These are phyloP conservation scores for Colletotrichum melonis DNA, from an alignment of 2,329 filamentous ascomycete genomes.

Conservation along the genomic window DNA sequence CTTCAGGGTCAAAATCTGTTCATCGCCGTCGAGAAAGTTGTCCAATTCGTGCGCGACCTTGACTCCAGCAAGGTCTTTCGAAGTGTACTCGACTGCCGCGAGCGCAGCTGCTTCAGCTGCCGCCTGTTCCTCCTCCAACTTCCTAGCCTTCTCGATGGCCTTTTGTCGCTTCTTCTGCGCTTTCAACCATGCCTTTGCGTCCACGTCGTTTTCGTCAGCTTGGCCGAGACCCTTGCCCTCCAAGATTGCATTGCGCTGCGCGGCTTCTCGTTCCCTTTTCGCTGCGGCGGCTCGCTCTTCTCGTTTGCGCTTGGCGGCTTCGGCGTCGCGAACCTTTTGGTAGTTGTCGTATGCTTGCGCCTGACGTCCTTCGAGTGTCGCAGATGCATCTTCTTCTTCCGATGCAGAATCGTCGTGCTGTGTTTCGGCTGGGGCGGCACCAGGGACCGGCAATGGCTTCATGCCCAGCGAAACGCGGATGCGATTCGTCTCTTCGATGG, in stretches of 20 bases:
- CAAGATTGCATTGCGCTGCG: constrained; percentile 79
- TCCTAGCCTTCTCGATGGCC: constrained; percentile 83
- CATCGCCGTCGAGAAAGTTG: constrained; percentile 83
- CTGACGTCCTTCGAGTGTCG: constrained; percentile 85
- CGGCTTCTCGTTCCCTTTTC: constrained; percentile 87
- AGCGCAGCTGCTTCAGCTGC: constrained; percentile 77
- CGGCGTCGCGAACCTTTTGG: constrained; percentile 72
- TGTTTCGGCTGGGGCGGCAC: constrained; percentile 60
- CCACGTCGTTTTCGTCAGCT: constrained; percentile 72
- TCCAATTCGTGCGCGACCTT: constrained; percentile 90
- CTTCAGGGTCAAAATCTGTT: constrained; percentile 94
- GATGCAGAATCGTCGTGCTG: constrained; percentile 53
- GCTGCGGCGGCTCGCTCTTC: constrained; percentile 85
- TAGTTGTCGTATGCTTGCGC: constrained; percentile 81
- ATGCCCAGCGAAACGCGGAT: constrained; percentile 90
- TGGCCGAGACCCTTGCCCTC: constrained; percentile 90
- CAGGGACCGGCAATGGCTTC: constrained; percentile 88
- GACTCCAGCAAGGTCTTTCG: constrained; percentile 88
- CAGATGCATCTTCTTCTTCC: constrained; percentile 77
- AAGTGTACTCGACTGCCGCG: constrained; percentile 78
- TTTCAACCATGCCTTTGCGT: constrained; percentile 88
- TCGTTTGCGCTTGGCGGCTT: constrained; percentile 80
- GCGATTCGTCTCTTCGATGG: constrained; percentile 94
- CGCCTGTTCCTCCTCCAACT: constrained; percentile 79
- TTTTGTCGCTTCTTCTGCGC: constrained; percentile 94